Percentiles rank a stretch among this genome's conserved stretches.
Evolutionary conservation across 345 rosid genomes (phyloP).

Genomic region (Populus tremula): DNA sequence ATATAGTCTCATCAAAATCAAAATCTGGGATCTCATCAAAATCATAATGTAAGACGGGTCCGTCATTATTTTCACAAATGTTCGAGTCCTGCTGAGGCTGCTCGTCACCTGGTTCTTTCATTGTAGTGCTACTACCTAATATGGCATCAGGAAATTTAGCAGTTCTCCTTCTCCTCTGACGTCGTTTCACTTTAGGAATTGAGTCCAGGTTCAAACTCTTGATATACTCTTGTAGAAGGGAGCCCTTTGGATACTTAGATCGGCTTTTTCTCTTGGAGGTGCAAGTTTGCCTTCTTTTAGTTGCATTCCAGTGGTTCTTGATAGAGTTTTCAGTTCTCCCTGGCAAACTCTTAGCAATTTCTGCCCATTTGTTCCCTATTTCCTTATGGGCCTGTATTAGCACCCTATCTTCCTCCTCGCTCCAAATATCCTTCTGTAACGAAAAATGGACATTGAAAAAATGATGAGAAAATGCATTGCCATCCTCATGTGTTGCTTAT

Average conservation of each 20-base stretch:
- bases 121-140: background rate
- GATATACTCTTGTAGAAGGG: conserved; percentile 91
- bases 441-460: background rate
- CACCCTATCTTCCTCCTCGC: conserved; percentile 80
- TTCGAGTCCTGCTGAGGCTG: conserved; percentile 4
- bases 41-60: conserved; percentile 45
- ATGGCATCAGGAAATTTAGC: background rate
- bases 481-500: background rate
- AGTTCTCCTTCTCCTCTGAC: conserved; percentile 15
- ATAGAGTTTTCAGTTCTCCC: conserved; percentile 98
- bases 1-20: conserved; percentile 57
- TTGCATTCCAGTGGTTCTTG: conserved; percentile 99
- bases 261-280: conserved; percentile 74
- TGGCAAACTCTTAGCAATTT: conserved; percentile 82
- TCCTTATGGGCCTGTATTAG: conserved; percentile 70
- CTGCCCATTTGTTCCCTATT: conserved; percentile 99
- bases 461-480: background rate
- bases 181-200: conserved; percentile 16
- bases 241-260: conserved; percentile 65
- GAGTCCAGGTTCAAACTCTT: conserved; percentile 65
- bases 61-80: conserved; percentile 37
- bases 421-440: conserved; percentile 82
- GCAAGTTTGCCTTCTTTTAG: conserved; percentile 72
- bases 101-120: background rate
- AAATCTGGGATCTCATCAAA: conserved; percentile 52